These are phyloP conservation scores for Vicia faba DNA, from an alignment of 306 rosid genomes.

Conservation along the genomic window DNA sequence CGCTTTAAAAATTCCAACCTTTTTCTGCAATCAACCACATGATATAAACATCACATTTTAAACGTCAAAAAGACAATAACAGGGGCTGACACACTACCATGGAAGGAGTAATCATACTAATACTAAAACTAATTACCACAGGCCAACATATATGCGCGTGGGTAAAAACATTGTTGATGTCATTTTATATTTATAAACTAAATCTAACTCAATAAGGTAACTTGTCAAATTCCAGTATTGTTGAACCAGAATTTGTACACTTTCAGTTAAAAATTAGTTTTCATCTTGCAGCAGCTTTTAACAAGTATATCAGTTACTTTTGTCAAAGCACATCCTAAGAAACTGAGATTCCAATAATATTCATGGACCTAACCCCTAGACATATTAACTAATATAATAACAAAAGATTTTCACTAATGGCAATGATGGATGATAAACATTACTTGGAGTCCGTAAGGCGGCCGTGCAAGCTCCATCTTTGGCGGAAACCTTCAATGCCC, in stretches of 20 bases:
- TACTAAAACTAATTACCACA: constrained; percentile 6
- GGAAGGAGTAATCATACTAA: constrained; percentile 12
- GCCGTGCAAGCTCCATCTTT: constrained; percentile 94
- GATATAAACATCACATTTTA: neutral
- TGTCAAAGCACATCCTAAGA: neutral
- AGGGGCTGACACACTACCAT: neutral
- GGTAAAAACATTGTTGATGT: neutral
- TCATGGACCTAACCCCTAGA: neutral
- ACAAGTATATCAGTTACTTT: neutral
- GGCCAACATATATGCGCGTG: neutral
- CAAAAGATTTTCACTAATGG: constrained; percentile 8
- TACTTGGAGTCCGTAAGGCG: constrained; percentile 87
- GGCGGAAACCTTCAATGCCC: constrained; percentile 88
- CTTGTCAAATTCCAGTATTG: no score
- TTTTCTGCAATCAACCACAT: constrained; percentile 50
- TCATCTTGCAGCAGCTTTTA: no score
- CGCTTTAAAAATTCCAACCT: constrained; percentile 75
- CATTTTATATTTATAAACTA: no score
- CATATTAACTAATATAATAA: neutral
- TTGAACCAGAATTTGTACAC: no score
- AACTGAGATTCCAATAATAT: constrained; percentile 14
- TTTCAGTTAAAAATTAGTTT: no score
- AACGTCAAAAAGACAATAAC: neutral
- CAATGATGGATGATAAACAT: constrained; percentile 28
- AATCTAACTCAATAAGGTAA: no score